Evolutionary conservation across 352 stramenopile species (phyloP).

Genomic region (Phytophthora pini): DNA sequence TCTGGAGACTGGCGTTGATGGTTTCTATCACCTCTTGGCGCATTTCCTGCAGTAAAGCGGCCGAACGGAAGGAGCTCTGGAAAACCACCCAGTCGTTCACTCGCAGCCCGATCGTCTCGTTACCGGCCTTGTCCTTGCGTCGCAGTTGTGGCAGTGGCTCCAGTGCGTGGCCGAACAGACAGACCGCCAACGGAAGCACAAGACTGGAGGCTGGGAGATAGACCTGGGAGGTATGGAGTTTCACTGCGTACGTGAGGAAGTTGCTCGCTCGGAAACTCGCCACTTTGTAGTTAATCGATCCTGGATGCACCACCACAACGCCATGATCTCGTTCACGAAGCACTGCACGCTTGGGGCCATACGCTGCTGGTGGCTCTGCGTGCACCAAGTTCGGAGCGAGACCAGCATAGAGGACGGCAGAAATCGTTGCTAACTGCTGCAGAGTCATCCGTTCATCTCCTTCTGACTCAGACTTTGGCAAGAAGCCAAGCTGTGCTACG

Average conservation of each 20-base stretch:
- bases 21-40: slow-evolving; percentile 35
- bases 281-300: slow-evolving; percentile 80
- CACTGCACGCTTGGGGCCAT: slow-evolving; percentile 39
- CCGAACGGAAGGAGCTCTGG: slow-evolving; percentile 63
- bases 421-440: slow-evolving; percentile 63
- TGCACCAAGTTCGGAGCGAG: slow-evolving; percentile 95
- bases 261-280: slow-evolving; percentile 48
- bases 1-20: slow-evolving; percentile 48
- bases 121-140: slow-evolving; percentile 34
- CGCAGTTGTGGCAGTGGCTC: slow-evolving; percentile 62
- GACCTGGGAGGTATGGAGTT: slow-evolving; percentile 86
- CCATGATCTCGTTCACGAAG: slow-evolving; percentile 55
- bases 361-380: slow-evolving; percentile 42
- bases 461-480: slow-evolving; percentile 18
- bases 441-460: slow-evolving; percentile 42
- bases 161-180: slow-evolving; percentile 73
- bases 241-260: slow-evolving; percentile 82
- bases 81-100: slow-evolving; percentile 80
- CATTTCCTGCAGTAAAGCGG: slow-evolving; percentile 58
- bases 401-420: slow-evolving; percentile 75
- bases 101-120: slow-evolving; percentile 55
- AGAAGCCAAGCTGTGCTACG: slow-evolving; percentile 73
- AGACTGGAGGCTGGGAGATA: slow-evolving; percentile 76
- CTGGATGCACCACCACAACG: slow-evolving; percentile 69
- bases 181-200: slow-evolving; percentile 65